Conservation (phyloP, 768 basidiomycete genomes). For the Rhodocollybia butyracea region DNA sequence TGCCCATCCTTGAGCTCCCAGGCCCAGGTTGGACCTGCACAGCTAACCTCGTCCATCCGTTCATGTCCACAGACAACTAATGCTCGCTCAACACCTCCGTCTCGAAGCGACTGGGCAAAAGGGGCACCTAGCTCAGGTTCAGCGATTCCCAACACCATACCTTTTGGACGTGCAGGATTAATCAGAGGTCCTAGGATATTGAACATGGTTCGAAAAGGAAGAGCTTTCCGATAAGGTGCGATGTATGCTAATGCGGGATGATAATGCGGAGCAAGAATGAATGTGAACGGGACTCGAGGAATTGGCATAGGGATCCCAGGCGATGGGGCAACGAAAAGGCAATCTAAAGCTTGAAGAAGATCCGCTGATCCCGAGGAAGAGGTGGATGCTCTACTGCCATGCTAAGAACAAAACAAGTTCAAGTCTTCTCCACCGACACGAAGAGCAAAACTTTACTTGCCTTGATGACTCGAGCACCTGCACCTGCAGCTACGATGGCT, state of each 20-base stretch:
- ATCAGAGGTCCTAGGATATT: slow-evolving; percentile 92
- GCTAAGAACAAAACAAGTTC: slow-evolving; percentile 49
- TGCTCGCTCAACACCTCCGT: slow-evolving; percentile 79
- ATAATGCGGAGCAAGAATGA: slow-evolving; percentile 92
- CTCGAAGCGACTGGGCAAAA: slow-evolving; percentile 71
- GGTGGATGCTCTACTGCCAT: slow-evolving; percentile 87
- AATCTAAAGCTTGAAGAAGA: slow-evolving; percentile 80
- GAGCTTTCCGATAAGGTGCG: slow-evolving; percentile 77
- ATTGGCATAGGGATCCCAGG: slow-evolving; percentile 57
- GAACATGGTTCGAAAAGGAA: slow-evolving; percentile 96
- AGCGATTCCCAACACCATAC: slow-evolving; percentile 94
- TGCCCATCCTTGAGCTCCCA: slow-evolving; percentile 77
- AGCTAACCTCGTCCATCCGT: slow-evolving; percentile 91
- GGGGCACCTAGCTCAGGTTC: slow-evolving; percentile 75
- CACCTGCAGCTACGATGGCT: slow-evolving; percentile 90
- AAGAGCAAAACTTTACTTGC: slow-evolving; percentile 36
- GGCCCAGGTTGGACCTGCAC: slow-evolving; percentile 83
- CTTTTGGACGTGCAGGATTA: slow-evolving; percentile 82
- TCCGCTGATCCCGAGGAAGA: slow-evolving; percentile 95
- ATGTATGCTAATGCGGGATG: slow-evolving; percentile 83
- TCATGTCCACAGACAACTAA: slow-evolving; percentile 93
- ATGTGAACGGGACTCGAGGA: slow-evolving; percentile 74
- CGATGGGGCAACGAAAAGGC: slow-evolving; percentile 66
- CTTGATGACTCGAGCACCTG: slow-evolving; percentile 91
- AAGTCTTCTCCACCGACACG: slow-evolving; percentile 7